Percentiles rank a stretch among this genome's conserved stretches.
Conservation (phyloP, 495 filamentous ascomycete genomes). For the Trichoderma asperelloides region DNA sequence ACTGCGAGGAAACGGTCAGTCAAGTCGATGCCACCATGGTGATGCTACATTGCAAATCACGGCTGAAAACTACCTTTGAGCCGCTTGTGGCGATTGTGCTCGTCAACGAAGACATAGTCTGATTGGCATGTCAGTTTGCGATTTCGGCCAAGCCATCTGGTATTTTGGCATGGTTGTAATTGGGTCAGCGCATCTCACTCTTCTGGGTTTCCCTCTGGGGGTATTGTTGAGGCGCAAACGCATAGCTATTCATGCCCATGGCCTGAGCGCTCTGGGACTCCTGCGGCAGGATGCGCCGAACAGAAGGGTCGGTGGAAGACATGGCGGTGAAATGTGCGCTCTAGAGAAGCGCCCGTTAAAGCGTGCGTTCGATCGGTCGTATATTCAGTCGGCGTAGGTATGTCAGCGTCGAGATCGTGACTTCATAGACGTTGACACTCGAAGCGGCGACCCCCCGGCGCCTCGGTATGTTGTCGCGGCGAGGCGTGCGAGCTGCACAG, state of each 20-base stretch:
- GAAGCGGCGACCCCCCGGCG: conserved; percentile 5
- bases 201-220: conserved; percentile 54
- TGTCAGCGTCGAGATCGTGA: not conserved
- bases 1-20: conserved; percentile 44
- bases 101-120: conserved; percentile 99
- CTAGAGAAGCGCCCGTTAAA: not conserved
- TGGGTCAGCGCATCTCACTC: conserved; percentile 36
- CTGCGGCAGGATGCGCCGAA: conserved; percentile 43
- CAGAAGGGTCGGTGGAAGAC: conserved; percentile 6
- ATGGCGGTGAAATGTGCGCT: not conserved
- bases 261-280: conserved; percentile 20
- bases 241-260: conserved; percentile 46
- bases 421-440: not conserved
- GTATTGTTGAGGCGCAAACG: conserved; percentile 47
- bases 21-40: not conserved
- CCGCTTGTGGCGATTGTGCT: conserved; percentile 96
- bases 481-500: not conserved
- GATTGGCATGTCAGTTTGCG: conserved; percentile 5
- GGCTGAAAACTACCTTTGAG: conserved; percentile 65
- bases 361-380: not conserved
- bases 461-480: not conserved
- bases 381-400: not conserved
- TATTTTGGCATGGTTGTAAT: not conserved
- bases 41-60: not conserved
- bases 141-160: not conserved